Conservation (phyloP, 2,329 filamentous ascomycete genomes). For the Aspergillus hortae region DNA sequence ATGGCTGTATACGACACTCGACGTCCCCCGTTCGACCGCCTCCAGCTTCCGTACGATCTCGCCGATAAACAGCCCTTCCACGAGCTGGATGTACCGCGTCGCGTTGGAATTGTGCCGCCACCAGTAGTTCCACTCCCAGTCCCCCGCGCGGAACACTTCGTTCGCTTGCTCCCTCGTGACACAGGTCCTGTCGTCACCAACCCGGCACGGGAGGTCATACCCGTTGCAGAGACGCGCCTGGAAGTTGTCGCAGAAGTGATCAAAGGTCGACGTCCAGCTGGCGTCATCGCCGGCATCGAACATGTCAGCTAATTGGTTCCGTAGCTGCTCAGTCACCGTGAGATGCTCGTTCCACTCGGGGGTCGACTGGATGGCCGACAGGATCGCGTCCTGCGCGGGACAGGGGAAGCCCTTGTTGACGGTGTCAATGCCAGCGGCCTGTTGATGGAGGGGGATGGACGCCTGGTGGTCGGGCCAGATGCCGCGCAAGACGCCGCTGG, state of each 20-base stretch:
- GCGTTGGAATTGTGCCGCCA: slow-evolving; percentile 34
- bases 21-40: slow-evolving; percentile 21
- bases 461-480: slow-evolving; percentile 32
- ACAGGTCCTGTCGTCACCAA: slow-evolving; percentile 24
- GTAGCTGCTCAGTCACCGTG: slow-evolving; percentile 27
- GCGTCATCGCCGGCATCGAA: slow-evolving; percentile 23
- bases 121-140: slow-evolving; percentile 43
- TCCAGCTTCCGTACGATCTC: slow-evolving; percentile 32
- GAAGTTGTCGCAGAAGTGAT: slow-evolving; percentile 41
- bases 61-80: slow-evolving; percentile 37
- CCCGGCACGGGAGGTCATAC: slow-evolving; percentile 33
- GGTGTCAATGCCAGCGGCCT: slow-evolving; percentile 33
- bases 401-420: slow-evolving; percentile 37
- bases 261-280: slow-evolving; percentile 34
- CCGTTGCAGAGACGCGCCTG: slow-evolving; percentile 40
- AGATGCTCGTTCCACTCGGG: slow-evolving; percentile 35
- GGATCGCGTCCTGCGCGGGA: slow-evolving; percentile 17
- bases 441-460: slow-evolving; percentile 35
- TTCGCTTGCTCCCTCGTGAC: slow-evolving; percentile 31
- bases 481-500: slow-evolving; percentile 38
- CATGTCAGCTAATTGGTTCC: slow-evolving; percentile 27
- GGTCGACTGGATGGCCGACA: slow-evolving; percentile 26
- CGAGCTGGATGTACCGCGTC: slow-evolving; percentile 34
- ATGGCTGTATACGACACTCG: slow-evolving; percentile 30
- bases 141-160: slow-evolving; percentile 38